Conservation (phyloP, 495 filamentous ascomycete species). For the Haplographium delicatum region DNA sequence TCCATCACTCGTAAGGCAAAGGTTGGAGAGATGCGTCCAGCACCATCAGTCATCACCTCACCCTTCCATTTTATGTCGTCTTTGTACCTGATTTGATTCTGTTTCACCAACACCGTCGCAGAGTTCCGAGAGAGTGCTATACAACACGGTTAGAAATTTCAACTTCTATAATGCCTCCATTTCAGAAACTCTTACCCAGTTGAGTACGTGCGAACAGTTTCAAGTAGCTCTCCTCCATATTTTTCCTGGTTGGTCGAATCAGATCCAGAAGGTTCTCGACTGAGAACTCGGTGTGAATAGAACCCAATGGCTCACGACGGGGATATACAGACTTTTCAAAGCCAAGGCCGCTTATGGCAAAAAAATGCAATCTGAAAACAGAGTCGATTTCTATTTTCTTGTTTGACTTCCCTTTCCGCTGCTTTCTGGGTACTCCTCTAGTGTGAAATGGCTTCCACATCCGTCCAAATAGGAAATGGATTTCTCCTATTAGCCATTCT, state of each 20-base stretch:
- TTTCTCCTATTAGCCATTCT: slow-evolving; percentile 17
- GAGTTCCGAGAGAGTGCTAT: slow-evolving; percentile 39
- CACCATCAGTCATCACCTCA: slow-evolving; percentile 77
- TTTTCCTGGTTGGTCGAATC: slow-evolving; percentile 40
- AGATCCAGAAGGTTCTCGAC: slow-evolving; percentile 39
- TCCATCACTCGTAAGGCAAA: slow-evolving; percentile 58
- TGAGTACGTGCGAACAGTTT: slow-evolving; percentile 46
- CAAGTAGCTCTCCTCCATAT: slow-evolving; percentile 38
- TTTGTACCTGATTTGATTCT: slow-evolving; percentile 35
- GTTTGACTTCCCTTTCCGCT: slow-evolving; percentile 8
- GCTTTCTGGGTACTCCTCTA: no score
- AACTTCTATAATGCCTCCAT: no score
- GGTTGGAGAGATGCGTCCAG: slow-evolving; percentile 61
- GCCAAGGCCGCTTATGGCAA: slow-evolving; percentile 42
- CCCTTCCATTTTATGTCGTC: slow-evolving; percentile 24
- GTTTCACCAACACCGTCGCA: slow-evolving; percentile 41
- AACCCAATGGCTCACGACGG: no score
- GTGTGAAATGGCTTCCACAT: slow-evolving; percentile 19
- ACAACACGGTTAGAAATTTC: background rate
- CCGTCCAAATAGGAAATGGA: slow-evolving; percentile 13
- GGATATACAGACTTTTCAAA: no score
- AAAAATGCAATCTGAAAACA: slow-evolving; percentile 46
- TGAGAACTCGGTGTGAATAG: slow-evolving; percentile 23
- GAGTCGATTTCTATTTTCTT: slow-evolving; percentile 1
- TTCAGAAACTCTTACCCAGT: background rate